Percentiles rank a stretch among this genome's conserved stretches.
These are phyloP conservation scores for Cryptococcus amylolentus DNA, from an alignment of 1,284 basidiomycete species.

Conservation along the genomic window DNA sequence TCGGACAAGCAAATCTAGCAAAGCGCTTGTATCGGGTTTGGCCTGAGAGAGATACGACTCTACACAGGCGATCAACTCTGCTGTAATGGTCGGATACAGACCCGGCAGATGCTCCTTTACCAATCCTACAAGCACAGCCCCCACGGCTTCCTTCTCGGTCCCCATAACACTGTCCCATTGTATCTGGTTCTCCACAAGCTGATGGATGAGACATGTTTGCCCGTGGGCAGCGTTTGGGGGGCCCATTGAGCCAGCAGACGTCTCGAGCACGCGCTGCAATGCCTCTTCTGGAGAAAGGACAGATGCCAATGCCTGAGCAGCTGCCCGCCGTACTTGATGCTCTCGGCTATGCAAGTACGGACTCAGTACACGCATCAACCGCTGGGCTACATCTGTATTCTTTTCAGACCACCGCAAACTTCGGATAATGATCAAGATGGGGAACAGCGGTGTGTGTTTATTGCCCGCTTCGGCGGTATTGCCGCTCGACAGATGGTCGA, in stretches of 20 bases:
- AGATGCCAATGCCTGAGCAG: conserved; percentile 43
- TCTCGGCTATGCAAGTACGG: conserved; percentile 30
- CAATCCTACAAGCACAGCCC: conserved; percentile 4
- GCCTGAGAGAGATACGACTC: conserved; percentile 10
- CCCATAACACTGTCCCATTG: conserved; percentile 15
- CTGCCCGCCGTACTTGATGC: conserved; percentile 43
- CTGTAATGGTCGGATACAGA: conserved; percentile 4
- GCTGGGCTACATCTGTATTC: conserved; percentile 21
- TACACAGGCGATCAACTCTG: conserved; percentile 19
- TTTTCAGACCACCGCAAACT: conserved; percentile 35
- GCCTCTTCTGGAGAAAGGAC: conserved; percentile 27
- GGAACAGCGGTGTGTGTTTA: conserved; percentile 42
- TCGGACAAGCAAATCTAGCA: background rate
- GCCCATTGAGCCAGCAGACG: conserved; percentile 1
- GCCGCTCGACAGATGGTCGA: conserved; percentile 14
- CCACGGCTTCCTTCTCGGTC: conserved; percentile 8
- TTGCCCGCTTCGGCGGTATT: background rate
- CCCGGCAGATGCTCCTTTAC: conserved; percentile 7
- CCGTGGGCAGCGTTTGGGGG: conserved; percentile 37
- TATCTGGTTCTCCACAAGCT: conserved; percentile 32
- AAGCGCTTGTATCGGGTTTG: no score
- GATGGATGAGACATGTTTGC: conserved; percentile 26
- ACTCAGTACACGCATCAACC: conserved; percentile 20
- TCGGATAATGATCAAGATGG: conserved; percentile 44
- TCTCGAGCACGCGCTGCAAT: conserved; percentile 14